Evolutionary conservation across 73 alveolate species (phyloP).

Genomic region (Breviolum minutum): DNA sequence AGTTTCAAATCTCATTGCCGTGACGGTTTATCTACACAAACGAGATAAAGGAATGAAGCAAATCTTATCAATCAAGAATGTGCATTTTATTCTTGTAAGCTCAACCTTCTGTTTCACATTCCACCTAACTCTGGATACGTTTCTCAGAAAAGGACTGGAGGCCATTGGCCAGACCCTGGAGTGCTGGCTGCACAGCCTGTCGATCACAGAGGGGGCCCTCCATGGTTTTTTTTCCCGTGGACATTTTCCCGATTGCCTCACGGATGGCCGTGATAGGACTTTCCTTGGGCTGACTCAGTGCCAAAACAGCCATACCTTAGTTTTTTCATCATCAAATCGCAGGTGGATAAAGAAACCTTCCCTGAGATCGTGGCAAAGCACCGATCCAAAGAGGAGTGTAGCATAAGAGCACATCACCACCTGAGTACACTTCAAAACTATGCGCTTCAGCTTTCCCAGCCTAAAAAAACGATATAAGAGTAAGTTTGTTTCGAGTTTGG

Average conservation of each 20-base stretch:
- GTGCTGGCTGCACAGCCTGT: slow-evolving; percentile 77
- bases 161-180: slow-evolving; percentile 64
- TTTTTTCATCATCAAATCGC: background rate
- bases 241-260: slow-evolving; percentile 9
- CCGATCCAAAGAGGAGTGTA: slow-evolving; percentile 74
- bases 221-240: background rate
- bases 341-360: too few relatives aligned
- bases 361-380: slow-evolving; percentile 37
- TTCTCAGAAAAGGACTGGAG: slow-evolving; percentile 24
- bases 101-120: too few relatives aligned
- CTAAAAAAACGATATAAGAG: background rate
- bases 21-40: too few relatives aligned
- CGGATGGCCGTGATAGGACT: slow-evolving; percentile 86
- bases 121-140: background rate
- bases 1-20: background rate
- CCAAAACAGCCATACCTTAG: slow-evolving; percentile 84
- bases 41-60: too few relatives aligned
- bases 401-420: slow-evolving; percentile 93
- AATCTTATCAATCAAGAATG: too few relatives aligned
- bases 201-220: too few relatives aligned
- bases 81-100: background rate
- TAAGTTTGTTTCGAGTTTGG: background rate
- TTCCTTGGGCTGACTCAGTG: slow-evolving; percentile 90
- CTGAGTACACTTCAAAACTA: background rate
- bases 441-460: background rate